Conservation (phyloP, 148 eudicot species). For the Chenopodium formosanum region DNA sequence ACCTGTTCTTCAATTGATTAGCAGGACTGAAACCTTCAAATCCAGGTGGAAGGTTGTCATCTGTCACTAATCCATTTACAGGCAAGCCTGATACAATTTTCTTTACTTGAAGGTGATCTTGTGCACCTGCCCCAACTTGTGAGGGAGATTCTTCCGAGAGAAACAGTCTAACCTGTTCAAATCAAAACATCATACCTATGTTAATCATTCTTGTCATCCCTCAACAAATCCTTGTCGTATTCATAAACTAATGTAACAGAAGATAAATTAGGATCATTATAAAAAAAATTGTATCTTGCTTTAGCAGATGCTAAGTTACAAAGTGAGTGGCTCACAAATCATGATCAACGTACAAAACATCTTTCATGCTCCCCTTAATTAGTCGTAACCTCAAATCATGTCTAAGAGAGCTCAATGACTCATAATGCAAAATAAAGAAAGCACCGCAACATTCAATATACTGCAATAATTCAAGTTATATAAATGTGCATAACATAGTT, state of each 20-base stretch:
- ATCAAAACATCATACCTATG: slow-evolving; percentile 14
- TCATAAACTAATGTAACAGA: not conserved
- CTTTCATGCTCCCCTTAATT: not conserved
- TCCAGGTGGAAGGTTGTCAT: slow-evolving; percentile 77
- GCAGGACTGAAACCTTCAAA: slow-evolving; percentile 68
- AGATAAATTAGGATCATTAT: not conserved
- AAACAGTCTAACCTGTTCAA: slow-evolving; percentile 66
- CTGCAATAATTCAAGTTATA: not conserved
- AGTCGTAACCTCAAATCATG: not conserved
- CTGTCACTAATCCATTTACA: slow-evolving; percentile 37
- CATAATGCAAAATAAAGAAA: not conserved
- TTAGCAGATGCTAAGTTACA: not conserved
- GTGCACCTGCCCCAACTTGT: slow-evolving; percentile 55
- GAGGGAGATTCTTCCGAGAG: slow-evolving; percentile 77
- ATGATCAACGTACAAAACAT: not conserved
- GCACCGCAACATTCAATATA: not conserved
- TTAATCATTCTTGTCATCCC: slow-evolving; percentile 3
- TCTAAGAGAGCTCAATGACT: not conserved
- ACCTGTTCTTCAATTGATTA: slow-evolving; percentile 43
- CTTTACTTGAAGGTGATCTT: slow-evolving; percentile 80
- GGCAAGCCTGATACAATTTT: slow-evolving; percentile 29
- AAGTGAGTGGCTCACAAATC: not conserved
- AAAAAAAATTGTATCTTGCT: not conserved
- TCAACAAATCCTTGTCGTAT: not conserved
- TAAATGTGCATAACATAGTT: not conserved